These are phyloP conservation scores for Nymphaea thermarum DNA, from an alignment of 164 flowering plant species.

Conservation along the genomic window DNA sequence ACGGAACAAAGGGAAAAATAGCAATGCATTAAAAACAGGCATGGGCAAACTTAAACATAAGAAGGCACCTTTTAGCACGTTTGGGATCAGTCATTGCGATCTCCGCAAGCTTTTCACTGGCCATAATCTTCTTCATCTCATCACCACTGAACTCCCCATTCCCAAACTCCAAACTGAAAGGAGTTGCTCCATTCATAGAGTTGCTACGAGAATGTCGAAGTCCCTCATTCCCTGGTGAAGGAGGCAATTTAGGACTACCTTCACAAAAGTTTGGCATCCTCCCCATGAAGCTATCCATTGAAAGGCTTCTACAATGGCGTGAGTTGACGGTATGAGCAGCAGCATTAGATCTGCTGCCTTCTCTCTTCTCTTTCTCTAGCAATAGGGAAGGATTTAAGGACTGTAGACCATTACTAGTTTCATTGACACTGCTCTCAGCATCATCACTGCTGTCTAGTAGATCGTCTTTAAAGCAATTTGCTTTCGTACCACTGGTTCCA, in stretches of 20 bases:
- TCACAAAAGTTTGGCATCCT: constrained; percentile 34
- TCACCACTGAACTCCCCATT: constrained; percentile 61
- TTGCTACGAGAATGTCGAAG: constrained; percentile 54
- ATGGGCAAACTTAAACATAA: not conserved
- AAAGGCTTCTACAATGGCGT: constrained; percentile 43
- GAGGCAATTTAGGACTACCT: constrained; percentile 46
- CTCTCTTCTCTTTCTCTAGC: constrained; percentile 30
- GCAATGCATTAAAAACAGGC: not conserved
- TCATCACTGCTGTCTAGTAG: constrained; percentile 70
- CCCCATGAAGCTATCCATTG: constrained; percentile 56
- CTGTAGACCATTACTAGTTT: constrained; percentile 33
- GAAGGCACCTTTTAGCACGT: constrained; percentile 48
- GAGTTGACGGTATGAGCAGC: constrained; percentile 6
- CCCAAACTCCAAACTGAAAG: constrained; percentile 60
- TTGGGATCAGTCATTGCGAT: constrained; percentile 55
- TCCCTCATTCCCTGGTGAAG: constrained; percentile 20
- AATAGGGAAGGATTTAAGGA: constrained; percentile 9
- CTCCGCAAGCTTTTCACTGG: constrained; percentile 50
- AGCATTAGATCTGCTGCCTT: constrained; percentile 26
- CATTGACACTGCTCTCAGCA: constrained; percentile 74
- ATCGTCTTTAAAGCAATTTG: constrained; percentile 33
- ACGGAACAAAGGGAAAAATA: no score
- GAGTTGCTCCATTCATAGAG: constrained; percentile 45
- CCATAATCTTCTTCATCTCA: constrained; percentile 64
- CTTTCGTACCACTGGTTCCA: constrained; percentile 77